Percentiles rank a stretch among this genome's conserved stretches.
Conservation (phyloP, 1,284 basidiomycete genomes). For the Calocybe gambosa region DNA sequence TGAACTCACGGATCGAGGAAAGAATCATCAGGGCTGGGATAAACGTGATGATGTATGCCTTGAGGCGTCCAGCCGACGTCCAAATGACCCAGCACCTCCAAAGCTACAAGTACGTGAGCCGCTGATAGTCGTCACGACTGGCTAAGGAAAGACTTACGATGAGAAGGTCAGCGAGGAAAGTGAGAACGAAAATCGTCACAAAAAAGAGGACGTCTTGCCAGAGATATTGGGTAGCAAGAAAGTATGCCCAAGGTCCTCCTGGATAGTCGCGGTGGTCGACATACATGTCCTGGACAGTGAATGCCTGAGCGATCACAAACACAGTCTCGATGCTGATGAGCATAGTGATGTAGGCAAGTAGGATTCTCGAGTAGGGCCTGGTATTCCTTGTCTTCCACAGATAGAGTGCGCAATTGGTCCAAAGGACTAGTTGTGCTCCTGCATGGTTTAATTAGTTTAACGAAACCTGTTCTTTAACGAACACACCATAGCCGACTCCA, state of each 20-base stretch:
- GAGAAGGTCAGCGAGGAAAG: constrained; percentile 33
- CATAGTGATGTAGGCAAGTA: constrained; percentile 25
- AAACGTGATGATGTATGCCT: constrained; percentile 27
- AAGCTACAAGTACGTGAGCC: constrained; percentile 22
- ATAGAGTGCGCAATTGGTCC: constrained; percentile 9
- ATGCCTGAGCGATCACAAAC: constrained; percentile 32
- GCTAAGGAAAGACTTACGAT: constrained; percentile 24
- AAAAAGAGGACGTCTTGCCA: constrained; percentile 39
- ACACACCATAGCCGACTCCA: neutral
- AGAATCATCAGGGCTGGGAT: constrained; percentile 29
- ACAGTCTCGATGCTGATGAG: constrained; percentile 32
- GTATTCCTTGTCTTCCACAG: constrained; percentile 13
- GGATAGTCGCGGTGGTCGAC: constrained; percentile 40
- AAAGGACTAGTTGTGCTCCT: constrained; percentile 15
- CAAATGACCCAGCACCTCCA: constrained; percentile 44
- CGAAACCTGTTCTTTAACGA: neutral
- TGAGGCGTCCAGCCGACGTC: constrained; percentile 28
- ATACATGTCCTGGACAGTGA: constrained; percentile 33
- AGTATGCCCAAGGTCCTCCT: constrained; percentile 34
- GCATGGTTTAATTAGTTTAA: neutral
- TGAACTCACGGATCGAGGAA: constrained; percentile 32
- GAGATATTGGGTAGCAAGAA: constrained; percentile 20
- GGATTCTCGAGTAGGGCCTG: constrained; percentile 8
- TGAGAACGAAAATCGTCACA: constrained; percentile 34
- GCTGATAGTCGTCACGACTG: neutral